phyloP scores from a whole-genome alignment of 176 grass and related monocot species.

The Dactylis glomerata region DNA sequence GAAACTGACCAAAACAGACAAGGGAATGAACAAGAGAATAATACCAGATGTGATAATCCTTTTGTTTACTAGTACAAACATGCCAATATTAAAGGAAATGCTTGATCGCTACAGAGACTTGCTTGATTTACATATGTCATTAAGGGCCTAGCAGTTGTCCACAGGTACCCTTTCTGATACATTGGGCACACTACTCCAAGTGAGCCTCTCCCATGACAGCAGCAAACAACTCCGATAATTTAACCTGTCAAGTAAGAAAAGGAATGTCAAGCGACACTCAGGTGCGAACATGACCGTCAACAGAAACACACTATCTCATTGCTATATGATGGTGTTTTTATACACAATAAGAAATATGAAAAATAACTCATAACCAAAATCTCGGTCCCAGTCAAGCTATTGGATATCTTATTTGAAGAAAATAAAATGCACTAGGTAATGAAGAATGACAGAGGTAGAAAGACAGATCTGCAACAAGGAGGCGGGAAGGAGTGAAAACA shows the following conservation, averaged over 20 bases:
- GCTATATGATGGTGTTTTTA: background rate
- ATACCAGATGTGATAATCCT: background rate
- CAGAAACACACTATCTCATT: background rate
- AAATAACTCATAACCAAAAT: background rate
- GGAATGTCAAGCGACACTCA: constrained; percentile 17
- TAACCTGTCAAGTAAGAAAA: constrained; percentile 32
- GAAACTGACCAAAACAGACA: background rate
- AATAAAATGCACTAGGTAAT: background rate
- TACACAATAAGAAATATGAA: background rate
- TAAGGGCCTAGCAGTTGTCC: background rate
- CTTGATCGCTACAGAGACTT: background rate
- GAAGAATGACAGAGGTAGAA: background rate
- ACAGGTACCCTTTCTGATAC: constrained; percentile 1
- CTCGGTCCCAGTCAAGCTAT: constrained; percentile 1
- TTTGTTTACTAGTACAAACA: constrained; percentile 20
- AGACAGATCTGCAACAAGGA: background rate
- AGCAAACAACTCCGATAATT: background rate
- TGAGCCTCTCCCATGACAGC: background rate
- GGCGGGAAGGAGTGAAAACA: background rate
- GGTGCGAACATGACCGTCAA: background rate
- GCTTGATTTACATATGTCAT: constrained; percentile 32
- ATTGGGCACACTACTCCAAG: background rate
- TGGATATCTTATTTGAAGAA: background rate
- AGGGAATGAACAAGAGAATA: background rate
- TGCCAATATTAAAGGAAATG: constrained; percentile 14